Evolutionary conservation across 1,139 yeast species (phyloP).

Genomic region (Protomyces pachydermus): DNA sequence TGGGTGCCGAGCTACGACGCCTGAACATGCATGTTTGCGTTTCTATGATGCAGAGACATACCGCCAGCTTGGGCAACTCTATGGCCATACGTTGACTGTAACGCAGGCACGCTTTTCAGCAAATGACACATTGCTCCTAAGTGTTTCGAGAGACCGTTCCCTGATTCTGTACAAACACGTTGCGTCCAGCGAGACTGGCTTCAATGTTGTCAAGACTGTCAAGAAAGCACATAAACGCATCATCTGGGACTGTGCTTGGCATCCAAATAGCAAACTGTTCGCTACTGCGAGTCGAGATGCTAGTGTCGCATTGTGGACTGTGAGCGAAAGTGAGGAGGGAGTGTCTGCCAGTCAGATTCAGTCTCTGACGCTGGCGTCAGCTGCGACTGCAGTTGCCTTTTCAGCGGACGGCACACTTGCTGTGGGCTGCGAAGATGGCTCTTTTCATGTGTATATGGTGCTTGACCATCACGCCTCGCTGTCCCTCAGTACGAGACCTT

Average conservation of each 20-base stretch:
- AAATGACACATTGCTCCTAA: slow-evolving; percentile 59
- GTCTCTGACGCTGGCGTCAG: slow-evolving; percentile 58
- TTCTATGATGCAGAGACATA: slow-evolving; percentile 62
- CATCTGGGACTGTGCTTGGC: slow-evolving; percentile 93
- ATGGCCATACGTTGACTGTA: slow-evolving; percentile 75
- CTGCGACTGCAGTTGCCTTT: slow-evolving; percentile 53
- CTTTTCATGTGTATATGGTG: slow-evolving; percentile 34
- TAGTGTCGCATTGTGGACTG: slow-evolving; percentile 65
- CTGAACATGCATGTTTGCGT: slow-evolving; percentile 79
- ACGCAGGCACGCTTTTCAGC: slow-evolving; percentile 76
- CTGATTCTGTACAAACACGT: slow-evolving; percentile 68
- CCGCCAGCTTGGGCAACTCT: slow-evolving; percentile 49
- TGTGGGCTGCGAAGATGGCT: slow-evolving; percentile 71
- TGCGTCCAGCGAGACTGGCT: slow-evolving; percentile 43
- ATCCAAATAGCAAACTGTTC: slow-evolving; percentile 50
- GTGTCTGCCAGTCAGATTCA: slow-evolving; percentile 13
- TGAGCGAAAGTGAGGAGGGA: slow-evolving; percentile 35
- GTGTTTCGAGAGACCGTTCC: slow-evolving; percentile 88
- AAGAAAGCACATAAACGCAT: slow-evolving; percentile 84
- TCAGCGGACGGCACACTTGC: slow-evolving; percentile 44
- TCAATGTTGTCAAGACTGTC: slow-evolving; percentile 37
- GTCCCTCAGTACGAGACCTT: slow-evolving; percentile 49
- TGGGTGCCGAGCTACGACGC: slow-evolving; percentile 83
- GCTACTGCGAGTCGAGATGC: slow-evolving; percentile 88
- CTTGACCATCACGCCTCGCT: slow-evolving; percentile 38